Base-by-base conservation (phyloP, 139 green algal genomes). In the Chlamydomonas incerta region DNA sequence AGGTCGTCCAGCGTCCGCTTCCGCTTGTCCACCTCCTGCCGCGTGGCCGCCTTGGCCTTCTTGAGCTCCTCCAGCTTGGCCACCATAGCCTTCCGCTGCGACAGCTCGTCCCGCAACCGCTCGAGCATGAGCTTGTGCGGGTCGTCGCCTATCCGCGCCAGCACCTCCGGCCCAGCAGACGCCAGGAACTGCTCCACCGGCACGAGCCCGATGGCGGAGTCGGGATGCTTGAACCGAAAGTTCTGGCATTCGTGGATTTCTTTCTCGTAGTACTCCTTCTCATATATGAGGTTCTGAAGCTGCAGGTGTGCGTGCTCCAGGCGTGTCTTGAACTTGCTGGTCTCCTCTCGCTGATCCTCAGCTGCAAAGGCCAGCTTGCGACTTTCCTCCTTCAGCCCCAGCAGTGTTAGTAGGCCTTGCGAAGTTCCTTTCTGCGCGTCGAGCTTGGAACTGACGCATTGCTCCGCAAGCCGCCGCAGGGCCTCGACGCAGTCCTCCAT, bases 221-320 rank as follows among this genome's bases (percentile, higher is more conserved):
- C 90, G 67, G 81, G 79, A 79, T 93, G 92, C 34, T 87, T 83
- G 50, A 92, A 95, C 31, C 72, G 62, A 77, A 93, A 96, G 71
- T 86, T 91, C 50, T 87, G 76, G 90, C 93, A 96, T 33, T 62
- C 87, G 33, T 52, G 31, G 31, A 96, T 96, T 73, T 96, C 94
- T 65, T 95, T 96, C 34, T 94, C 76, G 80, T 96, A 96, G 73
- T 96, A 93, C 20, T 93, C 89, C 82, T 90, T 90, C 80, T 96
- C 92, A 37, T 96, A 96, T 0, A 94, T 68, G 23, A 96, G 90
- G 75, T 95, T 96, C 65, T 96, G 89, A 35, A 97, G 90, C 75
- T 90, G 73, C 24, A 95, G 80, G 74, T 90, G 87, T 31, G 85
- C 80, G 24, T 76, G 47, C 72, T 97, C 94, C 41, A 97, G 89